These are phyloP conservation scores for Sphagnum tenellum DNA, from an alignment of 225 moss, liverwort and hornwort species.

Conservation along the genomic window DNA sequence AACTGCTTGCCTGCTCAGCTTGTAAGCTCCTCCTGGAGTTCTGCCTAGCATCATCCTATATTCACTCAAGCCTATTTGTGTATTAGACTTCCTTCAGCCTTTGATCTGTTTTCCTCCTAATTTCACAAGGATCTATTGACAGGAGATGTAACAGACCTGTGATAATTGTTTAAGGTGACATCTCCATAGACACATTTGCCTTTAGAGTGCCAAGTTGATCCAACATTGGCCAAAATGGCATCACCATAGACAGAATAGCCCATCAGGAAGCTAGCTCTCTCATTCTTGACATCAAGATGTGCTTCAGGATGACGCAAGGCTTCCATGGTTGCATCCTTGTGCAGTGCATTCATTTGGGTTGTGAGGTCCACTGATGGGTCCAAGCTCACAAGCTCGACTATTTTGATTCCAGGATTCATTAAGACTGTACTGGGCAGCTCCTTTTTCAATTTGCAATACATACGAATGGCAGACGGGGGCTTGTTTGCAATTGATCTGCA, in stretches of 20 bases:
- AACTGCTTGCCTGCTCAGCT: constrained; percentile 62
- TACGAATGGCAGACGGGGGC: constrained; percentile 58
- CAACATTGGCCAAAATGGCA: constrained; percentile 78
- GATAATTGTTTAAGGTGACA: constrained; percentile 55
- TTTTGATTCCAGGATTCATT: constrained; percentile 26
- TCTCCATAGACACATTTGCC: constrained; percentile 46
- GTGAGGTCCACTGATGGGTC: no score
- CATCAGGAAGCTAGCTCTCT: constrained; percentile 77
- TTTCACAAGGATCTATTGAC: no score
- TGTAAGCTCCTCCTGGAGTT: constrained; percentile 85
- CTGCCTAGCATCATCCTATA: constrained; percentile 71
- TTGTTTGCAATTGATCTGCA: constrained; percentile 18
- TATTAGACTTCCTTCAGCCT: no score
- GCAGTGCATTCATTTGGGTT: no score
- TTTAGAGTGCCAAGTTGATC: constrained; percentile 67
- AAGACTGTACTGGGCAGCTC: constrained; percentile 27
- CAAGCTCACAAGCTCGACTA: neutral
- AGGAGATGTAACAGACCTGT: constrained; percentile 24
- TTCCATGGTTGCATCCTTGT: no score
- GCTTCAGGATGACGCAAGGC: constrained; percentile 36
- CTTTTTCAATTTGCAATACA: constrained; percentile 63
- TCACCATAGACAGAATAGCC: constrained; percentile 84
- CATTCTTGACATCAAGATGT: constrained; percentile 28
- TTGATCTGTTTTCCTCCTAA: no score
- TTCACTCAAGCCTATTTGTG: neutral